phyloP scores from a whole-genome alignment of 2,329 filamentous ascomycete genomes.

The Colletotrichum cuscutae region DNA sequence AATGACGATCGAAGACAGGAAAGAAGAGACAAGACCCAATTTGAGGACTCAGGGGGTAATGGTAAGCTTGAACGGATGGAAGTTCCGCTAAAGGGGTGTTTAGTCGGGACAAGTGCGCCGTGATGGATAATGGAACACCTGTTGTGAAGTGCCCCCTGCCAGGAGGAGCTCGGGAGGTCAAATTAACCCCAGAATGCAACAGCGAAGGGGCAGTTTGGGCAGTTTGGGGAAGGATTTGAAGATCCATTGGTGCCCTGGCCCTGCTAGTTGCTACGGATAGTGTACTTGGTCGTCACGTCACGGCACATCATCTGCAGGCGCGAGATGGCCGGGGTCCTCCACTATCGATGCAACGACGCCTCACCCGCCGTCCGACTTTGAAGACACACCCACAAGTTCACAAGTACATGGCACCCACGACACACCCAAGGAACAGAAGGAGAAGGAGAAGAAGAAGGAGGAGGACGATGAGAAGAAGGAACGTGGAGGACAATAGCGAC shows the following conservation, averaged over 20 bases:
- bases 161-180: neutral
- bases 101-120: neutral
- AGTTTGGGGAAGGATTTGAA: neutral
- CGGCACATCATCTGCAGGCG: conserved; percentile 22
- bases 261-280: neutral
- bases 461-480: neutral
- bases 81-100: neutral
- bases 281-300: neutral
- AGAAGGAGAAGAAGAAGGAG: neutral
- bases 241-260: neutral
- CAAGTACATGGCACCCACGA: neutral
- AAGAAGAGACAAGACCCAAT: neutral
- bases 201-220: neutral
- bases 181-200: neutral
- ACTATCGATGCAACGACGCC: conserved; percentile 17
- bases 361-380: conserved; percentile 2
- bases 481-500: neutral
- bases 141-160: neutral
- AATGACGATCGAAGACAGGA: neutral
- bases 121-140: neutral
- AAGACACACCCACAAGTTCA: neutral
- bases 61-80: neutral
- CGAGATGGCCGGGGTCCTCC: neutral
- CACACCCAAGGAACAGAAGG: neutral
- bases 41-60: neutral